Conservation (phyloP, 305 asterid genomes). For the Fraxinus paxiana region DNA sequence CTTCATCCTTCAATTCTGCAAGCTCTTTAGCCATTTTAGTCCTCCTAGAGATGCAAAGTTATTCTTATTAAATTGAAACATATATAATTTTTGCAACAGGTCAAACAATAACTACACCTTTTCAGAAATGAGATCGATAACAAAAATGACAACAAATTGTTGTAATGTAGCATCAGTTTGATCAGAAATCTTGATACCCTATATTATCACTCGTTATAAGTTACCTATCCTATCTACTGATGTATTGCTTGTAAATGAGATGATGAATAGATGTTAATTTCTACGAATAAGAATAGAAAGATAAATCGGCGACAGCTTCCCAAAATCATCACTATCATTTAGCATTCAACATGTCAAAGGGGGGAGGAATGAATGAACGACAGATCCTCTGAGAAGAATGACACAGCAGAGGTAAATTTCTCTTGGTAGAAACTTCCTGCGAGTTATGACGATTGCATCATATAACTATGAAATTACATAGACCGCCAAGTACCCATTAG, state of each 20-base stretch:
- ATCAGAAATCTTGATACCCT: not conserved
- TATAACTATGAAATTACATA: not conserved
- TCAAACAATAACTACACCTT: conserved; percentile 13
- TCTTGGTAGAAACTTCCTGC: not conserved
- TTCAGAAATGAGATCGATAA: not conserved
- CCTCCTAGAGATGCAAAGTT: conserved; percentile 47
- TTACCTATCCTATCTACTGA: not conserved
- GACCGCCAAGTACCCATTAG: not conserved
- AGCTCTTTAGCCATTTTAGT: conserved; percentile 86
- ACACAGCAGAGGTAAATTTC: not conserved
- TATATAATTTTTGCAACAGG: not conserved
- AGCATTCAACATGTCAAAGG: not conserved
- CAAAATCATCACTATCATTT: not conserved
- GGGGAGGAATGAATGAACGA: not conserved
- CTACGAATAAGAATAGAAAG: not conserved
- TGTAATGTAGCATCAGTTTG: not conserved
- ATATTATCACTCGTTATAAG: not conserved
- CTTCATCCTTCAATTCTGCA: conserved; percentile 78
- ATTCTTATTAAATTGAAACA: not conserved
- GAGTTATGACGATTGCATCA: not conserved
- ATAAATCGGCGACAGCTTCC: not conserved
- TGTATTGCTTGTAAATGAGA: not conserved
- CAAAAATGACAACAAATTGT: not conserved
- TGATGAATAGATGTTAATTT: not conserved
- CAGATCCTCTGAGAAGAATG: not conserved